Percentiles rank a stretch among this genome's conserved stretches.
phyloP scores from a whole-genome alignment of 805 yeast species.

The Saturnispora zaruensis region DNA sequence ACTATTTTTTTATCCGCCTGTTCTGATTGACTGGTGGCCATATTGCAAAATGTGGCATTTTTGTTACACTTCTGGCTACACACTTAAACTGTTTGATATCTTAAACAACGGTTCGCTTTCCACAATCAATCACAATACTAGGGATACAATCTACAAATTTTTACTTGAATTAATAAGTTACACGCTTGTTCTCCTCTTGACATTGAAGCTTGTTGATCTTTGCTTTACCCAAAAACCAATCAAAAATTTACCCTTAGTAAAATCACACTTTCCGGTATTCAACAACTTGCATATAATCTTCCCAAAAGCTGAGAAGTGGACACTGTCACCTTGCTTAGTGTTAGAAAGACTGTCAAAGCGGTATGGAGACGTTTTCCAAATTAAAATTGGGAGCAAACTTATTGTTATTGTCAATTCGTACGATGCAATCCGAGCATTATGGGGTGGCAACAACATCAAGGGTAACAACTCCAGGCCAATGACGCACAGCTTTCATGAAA shows the following conservation, averaged over 20 bases:
- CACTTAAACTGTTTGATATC: not conserved
- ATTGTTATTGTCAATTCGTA: constrained; percentile 63
- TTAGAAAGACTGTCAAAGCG: constrained; percentile 38
- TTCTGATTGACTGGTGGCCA: not conserved
- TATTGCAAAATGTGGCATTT: not conserved
- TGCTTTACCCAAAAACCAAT: constrained; percentile 10
- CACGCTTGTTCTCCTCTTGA: not conserved
- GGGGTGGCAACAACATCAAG: constrained; percentile 38
- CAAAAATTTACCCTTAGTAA: constrained; percentile 17
- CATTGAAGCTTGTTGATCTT: not conserved
- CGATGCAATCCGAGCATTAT: constrained; percentile 43
- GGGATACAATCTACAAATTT: not conserved
- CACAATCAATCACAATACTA: not conserved
- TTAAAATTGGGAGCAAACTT: constrained; percentile 47
- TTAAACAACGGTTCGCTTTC: not conserved
- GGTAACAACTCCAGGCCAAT: constrained; percentile 62
- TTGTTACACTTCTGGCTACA: constrained; percentile 1
- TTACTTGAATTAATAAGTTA: not conserved
- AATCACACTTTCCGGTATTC: constrained; percentile 21
- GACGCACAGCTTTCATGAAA: constrained; percentile 57
- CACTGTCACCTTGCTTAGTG: constrained; percentile 37
- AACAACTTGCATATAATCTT: constrained; percentile 20
- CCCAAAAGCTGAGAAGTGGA: constrained; percentile 18
- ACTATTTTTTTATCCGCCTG: not conserved
- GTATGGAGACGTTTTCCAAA: constrained; percentile 48